Base-by-base conservation (phyloP, 192 early-diverging fungal genomes). In the Coemansia javaensis region DNA sequence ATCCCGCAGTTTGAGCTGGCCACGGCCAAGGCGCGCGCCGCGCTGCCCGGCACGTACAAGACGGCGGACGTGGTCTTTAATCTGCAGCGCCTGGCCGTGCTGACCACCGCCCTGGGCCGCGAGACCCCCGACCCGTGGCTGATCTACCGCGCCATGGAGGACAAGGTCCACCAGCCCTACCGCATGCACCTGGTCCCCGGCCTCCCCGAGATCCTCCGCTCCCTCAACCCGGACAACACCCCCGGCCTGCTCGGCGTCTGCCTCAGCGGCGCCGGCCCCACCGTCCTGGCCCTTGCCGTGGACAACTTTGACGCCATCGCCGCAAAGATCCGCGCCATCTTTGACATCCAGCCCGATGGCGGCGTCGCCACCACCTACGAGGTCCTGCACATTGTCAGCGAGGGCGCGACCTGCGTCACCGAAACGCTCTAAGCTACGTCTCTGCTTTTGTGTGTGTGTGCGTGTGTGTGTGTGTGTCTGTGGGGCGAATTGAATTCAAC, bases 161-260 rank as follows among this genome's bases (percentile, higher is more conserved):
- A 99, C 76, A 81, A 82, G 58, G 71, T 98, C n/a, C 97, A 99
- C 65, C 97, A 99, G 71, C 86, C 86, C 6, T 96, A 99, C 72
- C 78, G 97, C 28, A 87, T 85, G 56, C 83, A 90, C 60, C 76
- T 99, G 63, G 86, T 99, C 31, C 97, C 97, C 8, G 97, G 97
- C 18, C 77, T 99, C 40, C 74, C 90, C 21, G 81, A 94, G 56
- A 88, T 97, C 65, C 70, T 99, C 20, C 49, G 76, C 11, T 73
- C 84, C 14, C 82, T 87, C 23, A 85, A 81, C 21, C 88, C 87
- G 13, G 80, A 81, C 47, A 82, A 80, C 21, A 65, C 82, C 21
- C 88, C 88, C 0, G 94, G 94, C 5, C 66, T 99, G 14, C 78
- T 97, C 4, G 97, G 97, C 8, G 84, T 91, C 24, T 97, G 94